These are phyloP conservation scores for Scenedesmus sp. DNA, from an alignment of 163 green algal species.

Conservation along the genomic window DNA sequence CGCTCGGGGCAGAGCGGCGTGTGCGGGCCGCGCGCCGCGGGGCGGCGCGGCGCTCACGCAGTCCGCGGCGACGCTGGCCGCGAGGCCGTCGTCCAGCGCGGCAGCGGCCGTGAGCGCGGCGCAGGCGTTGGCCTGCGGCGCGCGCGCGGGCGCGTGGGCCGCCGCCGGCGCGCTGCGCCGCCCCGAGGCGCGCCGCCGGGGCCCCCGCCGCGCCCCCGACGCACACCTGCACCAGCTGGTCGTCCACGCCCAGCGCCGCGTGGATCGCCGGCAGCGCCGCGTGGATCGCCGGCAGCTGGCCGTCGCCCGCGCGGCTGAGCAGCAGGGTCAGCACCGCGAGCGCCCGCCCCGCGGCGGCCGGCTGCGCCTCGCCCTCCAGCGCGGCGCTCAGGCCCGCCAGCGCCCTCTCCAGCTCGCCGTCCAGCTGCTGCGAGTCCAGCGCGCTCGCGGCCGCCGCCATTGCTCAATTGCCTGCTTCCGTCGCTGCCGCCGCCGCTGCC, in stretches of 20 bases:
- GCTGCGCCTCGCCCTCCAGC: not conserved
- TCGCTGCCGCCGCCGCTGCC: not conserved
- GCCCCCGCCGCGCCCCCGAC: too few species aligned
- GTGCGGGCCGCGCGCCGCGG: not conserved
- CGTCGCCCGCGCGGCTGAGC: conserved; percentile 15
- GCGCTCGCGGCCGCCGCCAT: not conserved
- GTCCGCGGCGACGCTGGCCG: not conserved
- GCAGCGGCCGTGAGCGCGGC: conserved; percentile 25
- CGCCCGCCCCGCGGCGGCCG: not conserved
- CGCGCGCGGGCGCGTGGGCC: too few species aligned
- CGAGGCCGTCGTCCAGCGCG: conserved; percentile 26
- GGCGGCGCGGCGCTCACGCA: conserved; percentile 1
- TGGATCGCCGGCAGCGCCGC: not conserved
- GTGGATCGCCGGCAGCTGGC: conserved; percentile 2
- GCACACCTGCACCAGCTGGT: conserved; percentile 21
- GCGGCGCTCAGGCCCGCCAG: not conserved
- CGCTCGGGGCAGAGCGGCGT: not conserved
- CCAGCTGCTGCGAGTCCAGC: not conserved
- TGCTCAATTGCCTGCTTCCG: not conserved
- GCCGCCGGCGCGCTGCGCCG: too few species aligned
- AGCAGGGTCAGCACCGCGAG: conserved; percentile 31
- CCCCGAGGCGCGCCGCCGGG: too few species aligned
- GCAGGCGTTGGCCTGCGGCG: conserved; percentile 36
- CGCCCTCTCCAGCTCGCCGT: conserved; percentile 28
- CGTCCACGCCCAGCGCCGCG: not conserved